phyloP scores from a whole-genome alignment of 1,284 basidiomycete species.

The Cerioporus squamosus region DNA sequence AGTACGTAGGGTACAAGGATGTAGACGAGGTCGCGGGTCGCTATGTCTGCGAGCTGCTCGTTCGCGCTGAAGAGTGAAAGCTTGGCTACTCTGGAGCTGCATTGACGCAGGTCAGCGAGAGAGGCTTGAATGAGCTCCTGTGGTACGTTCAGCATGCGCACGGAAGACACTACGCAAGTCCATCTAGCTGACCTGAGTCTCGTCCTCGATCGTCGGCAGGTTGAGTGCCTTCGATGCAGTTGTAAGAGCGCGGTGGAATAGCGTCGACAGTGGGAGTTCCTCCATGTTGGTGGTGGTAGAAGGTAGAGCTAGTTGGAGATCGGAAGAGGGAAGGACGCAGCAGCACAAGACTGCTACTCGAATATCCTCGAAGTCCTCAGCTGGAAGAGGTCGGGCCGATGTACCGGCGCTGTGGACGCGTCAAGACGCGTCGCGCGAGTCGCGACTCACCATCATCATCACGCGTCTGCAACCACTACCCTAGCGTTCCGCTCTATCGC shows the following conservation, averaged over 20 bases:
- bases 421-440: conserved; percentile 5
- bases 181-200: conserved; percentile 48
- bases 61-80: conserved; percentile 87
- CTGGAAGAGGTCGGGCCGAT: conserved; percentile 1
- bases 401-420: conserved; percentile 2
- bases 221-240: conserved; percentile 47
- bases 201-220: conserved; percentile 51
- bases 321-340: too few species aligned
- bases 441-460: conserved; percentile 14
- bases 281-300: conserved; percentile 29
- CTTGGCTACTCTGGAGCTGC: conserved; percentile 54
- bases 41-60: conserved; percentile 84
- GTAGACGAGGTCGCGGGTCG: conserved; percentile 81
- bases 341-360: background rate
- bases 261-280: conserved; percentile 38
- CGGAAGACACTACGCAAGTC: background rate
- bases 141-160: conserved; percentile 3
- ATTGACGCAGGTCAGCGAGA: conserved; percentile 53
- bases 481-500: background rate
- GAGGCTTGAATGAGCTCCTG: conserved; percentile 64
- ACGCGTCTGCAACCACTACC: background rate
- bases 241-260: conserved; percentile 49
- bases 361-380: conserved; percentile 6
- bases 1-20: conserved; percentile 76
- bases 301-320: background rate